Percentiles rank a stretch among this genome's conserved stretches.
Conservation (phyloP, 805 yeast species). For the Zygosaccharomyces lentus region DNA sequence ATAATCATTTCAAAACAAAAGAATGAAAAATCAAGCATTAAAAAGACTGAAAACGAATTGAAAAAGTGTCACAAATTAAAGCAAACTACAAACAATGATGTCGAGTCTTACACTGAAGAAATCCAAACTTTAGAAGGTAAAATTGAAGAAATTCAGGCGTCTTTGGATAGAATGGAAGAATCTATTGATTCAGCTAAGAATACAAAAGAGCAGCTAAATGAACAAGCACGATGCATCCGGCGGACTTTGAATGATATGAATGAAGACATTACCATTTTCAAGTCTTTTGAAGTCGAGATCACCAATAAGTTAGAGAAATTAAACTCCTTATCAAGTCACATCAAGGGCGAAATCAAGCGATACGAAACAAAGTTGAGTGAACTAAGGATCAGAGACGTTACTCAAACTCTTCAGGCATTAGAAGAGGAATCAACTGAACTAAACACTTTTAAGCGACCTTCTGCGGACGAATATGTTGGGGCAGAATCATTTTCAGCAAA, state of each 20-base stretch:
- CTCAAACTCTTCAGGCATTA: slow-evolving; percentile 27
- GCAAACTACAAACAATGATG: slow-evolving; percentile 45
- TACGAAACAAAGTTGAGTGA: slow-evolving; percentile 40
- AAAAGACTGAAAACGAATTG: slow-evolving; percentile 61
- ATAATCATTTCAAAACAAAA: slow-evolving; percentile 53
- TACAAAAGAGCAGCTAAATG: slow-evolving; percentile 40
- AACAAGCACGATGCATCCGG: slow-evolving; percentile 38
- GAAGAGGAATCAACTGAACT: slow-evolving; percentile 11
- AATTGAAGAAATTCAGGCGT: slow-evolving; percentile 34
- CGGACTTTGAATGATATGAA: slow-evolving; percentile 40
- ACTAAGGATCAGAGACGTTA: slow-evolving; percentile 52
- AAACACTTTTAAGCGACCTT: background rate
- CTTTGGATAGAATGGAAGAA: slow-evolving; percentile 30
- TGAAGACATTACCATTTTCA: slow-evolving; percentile 49
- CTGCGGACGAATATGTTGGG: background rate
- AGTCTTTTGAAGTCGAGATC: slow-evolving; percentile 63
- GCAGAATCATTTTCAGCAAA: background rate
- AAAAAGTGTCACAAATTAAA: slow-evolving; percentile 50
- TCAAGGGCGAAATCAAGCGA: slow-evolving; percentile 39
- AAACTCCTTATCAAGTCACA: slow-evolving; percentile 36
- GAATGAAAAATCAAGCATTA: slow-evolving; percentile 50
- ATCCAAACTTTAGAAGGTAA: slow-evolving; percentile 29
- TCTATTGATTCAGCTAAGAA: slow-evolving; percentile 39
- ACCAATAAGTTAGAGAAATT: slow-evolving; percentile 59
- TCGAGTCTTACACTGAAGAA: slow-evolving; percentile 38